Evolutionary conservation across 768 basidiomycete species (phyloP).

Genomic region (Mycena indigotica): DNA sequence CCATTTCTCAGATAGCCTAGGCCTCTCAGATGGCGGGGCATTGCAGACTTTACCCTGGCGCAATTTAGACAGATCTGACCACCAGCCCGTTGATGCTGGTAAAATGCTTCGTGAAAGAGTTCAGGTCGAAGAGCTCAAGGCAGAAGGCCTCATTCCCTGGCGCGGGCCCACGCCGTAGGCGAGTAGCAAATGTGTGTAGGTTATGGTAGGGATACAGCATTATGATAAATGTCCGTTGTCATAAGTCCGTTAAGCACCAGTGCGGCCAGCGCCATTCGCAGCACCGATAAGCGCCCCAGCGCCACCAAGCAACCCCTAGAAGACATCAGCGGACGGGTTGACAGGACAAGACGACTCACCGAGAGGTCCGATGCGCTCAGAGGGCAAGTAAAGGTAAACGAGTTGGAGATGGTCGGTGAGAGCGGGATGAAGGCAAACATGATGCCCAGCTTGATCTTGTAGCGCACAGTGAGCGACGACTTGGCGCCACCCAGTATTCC

Average conservation of each 20-base stretch:
- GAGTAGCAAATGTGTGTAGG: constrained; percentile 1
- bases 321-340: background rate
- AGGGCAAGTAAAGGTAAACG: constrained; percentile 67
- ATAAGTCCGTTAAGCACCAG: background rate
- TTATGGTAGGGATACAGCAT: constrained; percentile 13
- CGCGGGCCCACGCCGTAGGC: background rate
- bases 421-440: constrained; percentile 66
- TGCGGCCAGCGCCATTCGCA: background rate
- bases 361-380: constrained; percentile 37
- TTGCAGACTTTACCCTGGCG: background rate
- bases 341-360: constrained; percentile 25
- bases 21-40: constrained; percentile 4
- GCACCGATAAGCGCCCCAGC: too few species aligned
- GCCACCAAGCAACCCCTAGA: constrained; percentile 6
- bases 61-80: background rate
- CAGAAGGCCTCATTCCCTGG: background rate
- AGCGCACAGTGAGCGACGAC: constrained; percentile 57
- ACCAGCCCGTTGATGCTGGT: constrained; percentile 1
- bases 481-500: constrained; percentile 48
- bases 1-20: constrained; percentile 12
- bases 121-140: background rate
- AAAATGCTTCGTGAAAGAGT: constrained; percentile 17
- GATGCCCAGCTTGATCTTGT: constrained; percentile 72
- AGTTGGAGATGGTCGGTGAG: constrained; percentile 65
- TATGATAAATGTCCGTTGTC: constrained; percentile 18